phyloP scores from a whole-genome alignment of 306 rosid genomes.

The Carpinus viminea region DNA sequence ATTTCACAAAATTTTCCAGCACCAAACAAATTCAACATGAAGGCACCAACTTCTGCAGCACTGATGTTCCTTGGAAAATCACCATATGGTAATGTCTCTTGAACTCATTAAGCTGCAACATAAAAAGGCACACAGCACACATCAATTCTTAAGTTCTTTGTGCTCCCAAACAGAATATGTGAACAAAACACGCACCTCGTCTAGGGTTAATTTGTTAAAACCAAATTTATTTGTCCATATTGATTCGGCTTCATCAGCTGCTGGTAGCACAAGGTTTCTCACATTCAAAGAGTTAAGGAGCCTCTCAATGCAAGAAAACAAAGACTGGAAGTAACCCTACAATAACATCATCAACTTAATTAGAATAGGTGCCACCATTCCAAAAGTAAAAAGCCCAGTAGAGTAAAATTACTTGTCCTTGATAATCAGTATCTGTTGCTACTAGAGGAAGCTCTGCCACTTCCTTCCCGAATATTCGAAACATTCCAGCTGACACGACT shows the following conservation, averaged over 20 bases:
- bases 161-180: background rate
- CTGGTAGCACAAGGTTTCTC: slow-evolving; percentile 62
- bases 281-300: slow-evolving; percentile 56
- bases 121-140: background rate
- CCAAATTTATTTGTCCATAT: slow-evolving; percentile 75
- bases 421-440: slow-evolving; percentile 69
- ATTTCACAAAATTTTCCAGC: slow-evolving; percentile 6
- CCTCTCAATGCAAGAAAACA: slow-evolving; percentile 68
- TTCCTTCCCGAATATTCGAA: slow-evolving; percentile 83
- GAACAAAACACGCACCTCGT: slow-evolving; percentile 40
- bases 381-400: background rate
- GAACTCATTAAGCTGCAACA: slow-evolving; percentile 47
- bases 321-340: slow-evolving; percentile 73
- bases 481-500: slow-evolving; percentile 80
- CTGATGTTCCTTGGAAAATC: slow-evolving; percentile 75
- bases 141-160: background rate
- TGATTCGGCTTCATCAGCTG: slow-evolving; percentile 67
- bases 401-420: slow-evolving; percentile 72
- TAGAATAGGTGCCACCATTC: background rate
- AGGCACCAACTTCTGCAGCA: slow-evolving; percentile 50
- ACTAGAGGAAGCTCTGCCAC: slow-evolving; percentile 96
- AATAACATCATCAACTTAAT: slow-evolving; percentile 3
- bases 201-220: slow-evolving; percentile 43
- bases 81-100: slow-evolving; percentile 66
- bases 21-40: slow-evolving; percentile 31